Conservation (phyloP, 78 protist genomes). For the Dictyostelium purpureum region DNA sequence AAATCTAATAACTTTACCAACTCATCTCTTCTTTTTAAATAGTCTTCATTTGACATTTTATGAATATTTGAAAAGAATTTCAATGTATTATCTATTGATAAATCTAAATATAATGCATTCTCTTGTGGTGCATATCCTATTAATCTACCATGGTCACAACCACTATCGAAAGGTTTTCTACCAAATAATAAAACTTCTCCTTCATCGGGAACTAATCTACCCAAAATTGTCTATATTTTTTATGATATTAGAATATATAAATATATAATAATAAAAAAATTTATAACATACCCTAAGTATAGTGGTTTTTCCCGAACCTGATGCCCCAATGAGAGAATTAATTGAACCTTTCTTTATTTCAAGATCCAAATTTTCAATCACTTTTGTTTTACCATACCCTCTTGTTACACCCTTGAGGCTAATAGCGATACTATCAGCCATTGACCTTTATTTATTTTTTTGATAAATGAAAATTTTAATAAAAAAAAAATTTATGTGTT, state of each 20-base stretch:
- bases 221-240: not conserved
- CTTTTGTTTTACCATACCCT: slow-evolving; percentile 37
- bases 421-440: not conserved
- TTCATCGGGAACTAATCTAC: slow-evolving; percentile 32
- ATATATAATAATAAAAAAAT: not conserved
- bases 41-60: slow-evolving; percentile 1
- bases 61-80: slow-evolving; percentile 42
- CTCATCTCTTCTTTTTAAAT: not conserved
- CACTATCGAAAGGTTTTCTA: slow-evolving; percentile 1
- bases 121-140: slow-evolving; percentile 85
- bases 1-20: slow-evolving; percentile 12
- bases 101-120: slow-evolving; percentile 64
- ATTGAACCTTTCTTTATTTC: slow-evolving; percentile 32
- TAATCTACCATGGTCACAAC: slow-evolving; percentile 10
- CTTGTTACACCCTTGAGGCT: not conserved
- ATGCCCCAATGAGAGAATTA: slow-evolving; percentile 72
- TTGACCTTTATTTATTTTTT: not conserved
- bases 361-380: slow-evolving; percentile 20
- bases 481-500: too few species aligned
- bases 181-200: slow-evolving; percentile 67
- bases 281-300: slow-evolving; percentile 7
- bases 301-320: slow-evolving; percentile 78
- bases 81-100: slow-evolving; percentile 64
- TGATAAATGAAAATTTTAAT: too few species aligned
- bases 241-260: not conserved